Conservation (phyloP, 495 filamentous ascomycete genomes). For the Elasticomyces elasticus region DNA sequence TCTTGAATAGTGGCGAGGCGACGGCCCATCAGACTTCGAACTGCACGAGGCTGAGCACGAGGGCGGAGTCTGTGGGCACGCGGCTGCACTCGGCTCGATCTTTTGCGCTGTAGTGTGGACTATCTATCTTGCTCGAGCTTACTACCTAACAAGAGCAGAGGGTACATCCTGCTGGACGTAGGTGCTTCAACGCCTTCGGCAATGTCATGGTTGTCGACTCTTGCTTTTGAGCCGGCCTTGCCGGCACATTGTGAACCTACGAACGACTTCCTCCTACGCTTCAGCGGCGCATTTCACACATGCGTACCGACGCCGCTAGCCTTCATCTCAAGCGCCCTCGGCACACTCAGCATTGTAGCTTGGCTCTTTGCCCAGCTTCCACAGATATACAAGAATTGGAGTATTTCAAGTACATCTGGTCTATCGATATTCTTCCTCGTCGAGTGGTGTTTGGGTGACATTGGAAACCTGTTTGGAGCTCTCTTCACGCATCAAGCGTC, state of each 20-base stretch:
- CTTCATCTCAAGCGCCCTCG: slow-evolving; percentile 55
- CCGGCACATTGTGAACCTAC: slow-evolving; percentile 56
- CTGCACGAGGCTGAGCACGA: neutral
- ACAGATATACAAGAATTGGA: slow-evolving; percentile 64
- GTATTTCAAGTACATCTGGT: slow-evolving; percentile 55
- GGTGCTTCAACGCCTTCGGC: neutral
- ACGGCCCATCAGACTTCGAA: neutral
- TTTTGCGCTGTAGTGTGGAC: too few species aligned
- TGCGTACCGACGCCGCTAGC: slow-evolving; percentile 60
- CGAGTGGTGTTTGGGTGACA: slow-evolving; percentile 61
- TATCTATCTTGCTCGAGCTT: neutral
- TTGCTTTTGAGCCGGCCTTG: slow-evolving; percentile 31
- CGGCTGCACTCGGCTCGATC: too few species aligned
- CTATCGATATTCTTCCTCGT: slow-evolving; percentile 58
- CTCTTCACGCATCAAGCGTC: slow-evolving; percentile 56
- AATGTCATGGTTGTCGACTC: slow-evolving; percentile 8
- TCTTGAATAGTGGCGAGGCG: too few species aligned
- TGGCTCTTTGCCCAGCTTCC: slow-evolving; percentile 73
- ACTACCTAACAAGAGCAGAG: neutral
- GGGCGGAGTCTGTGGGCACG: neutral
- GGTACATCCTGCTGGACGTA: neutral
- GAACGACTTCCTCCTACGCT: slow-evolving; percentile 44
- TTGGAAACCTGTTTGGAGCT: slow-evolving; percentile 58
- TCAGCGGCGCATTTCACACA: slow-evolving; percentile 54
- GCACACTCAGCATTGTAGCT: slow-evolving; percentile 54